phyloP scores from a whole-genome alignment of 2,329 filamentous ascomycete species.

The Parascedosporium putredinis region DNA sequence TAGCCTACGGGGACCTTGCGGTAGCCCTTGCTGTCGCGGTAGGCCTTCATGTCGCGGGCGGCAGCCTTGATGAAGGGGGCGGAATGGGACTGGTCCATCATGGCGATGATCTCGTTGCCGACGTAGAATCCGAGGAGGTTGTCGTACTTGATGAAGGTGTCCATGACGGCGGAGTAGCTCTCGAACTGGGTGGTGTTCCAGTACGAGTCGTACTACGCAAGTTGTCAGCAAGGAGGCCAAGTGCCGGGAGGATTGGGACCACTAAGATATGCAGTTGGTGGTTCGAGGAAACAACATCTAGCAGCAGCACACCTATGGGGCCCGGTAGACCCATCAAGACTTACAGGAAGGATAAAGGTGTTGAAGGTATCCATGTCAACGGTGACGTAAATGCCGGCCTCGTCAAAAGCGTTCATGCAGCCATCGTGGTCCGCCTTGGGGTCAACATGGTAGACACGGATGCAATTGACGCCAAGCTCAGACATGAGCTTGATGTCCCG shows the following conservation, averaged over 20 bases:
- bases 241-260: too few species aligned
- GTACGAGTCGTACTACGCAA: constrained; percentile 40
- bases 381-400: constrained; percentile 74
- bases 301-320: background rate
- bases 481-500: constrained; percentile 71
- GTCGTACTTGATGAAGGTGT: constrained; percentile 65
- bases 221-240: too few species aligned
- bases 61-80: constrained; percentile 80
- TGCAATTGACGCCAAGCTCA: constrained; percentile 68
- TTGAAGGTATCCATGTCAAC: constrained; percentile 71
- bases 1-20: constrained; percentile 78
- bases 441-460: constrained; percentile 84
- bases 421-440: constrained; percentile 57
- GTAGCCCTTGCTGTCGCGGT: constrained; percentile 65
- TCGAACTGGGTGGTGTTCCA: constrained; percentile 67
- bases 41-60: constrained; percentile 70
- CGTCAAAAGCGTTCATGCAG: constrained; percentile 72
- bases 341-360: constrained; percentile 55
- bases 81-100: constrained; percentile 44
- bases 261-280: too few species aligned
- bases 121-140: constrained; percentile 79
- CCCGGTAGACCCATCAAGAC: constrained; percentile 14
- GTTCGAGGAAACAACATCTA: too few species aligned
- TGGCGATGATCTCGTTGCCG: constrained; percentile 77
- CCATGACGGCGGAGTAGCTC: constrained; percentile 61